A percentile compares a stretch with the other conserved stretches of the same genome.
phyloP scores from a whole-genome alignment of 1,139 yeast genomes.

The Komagataea norvegica region DNA sequence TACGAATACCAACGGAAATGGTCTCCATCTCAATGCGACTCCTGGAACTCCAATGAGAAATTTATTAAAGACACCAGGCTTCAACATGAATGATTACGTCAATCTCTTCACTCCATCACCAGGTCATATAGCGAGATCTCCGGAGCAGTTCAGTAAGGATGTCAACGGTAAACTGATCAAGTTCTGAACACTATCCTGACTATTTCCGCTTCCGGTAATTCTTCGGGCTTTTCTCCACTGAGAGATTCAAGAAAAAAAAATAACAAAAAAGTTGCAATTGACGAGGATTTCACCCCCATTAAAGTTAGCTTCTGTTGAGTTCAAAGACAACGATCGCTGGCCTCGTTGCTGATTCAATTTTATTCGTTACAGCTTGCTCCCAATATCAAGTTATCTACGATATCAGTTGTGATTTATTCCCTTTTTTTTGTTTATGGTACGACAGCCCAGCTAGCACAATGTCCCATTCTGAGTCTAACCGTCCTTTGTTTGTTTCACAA shows the following conservation, averaged over 20 bases:
- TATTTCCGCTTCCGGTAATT: background rate
- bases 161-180: slow-evolving; percentile 25
- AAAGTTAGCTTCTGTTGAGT: too few species aligned
- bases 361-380: too few species aligned
- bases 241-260: background rate
- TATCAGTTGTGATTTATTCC: too few species aligned
- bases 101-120: slow-evolving; percentile 29
- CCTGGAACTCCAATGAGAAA: slow-evolving; percentile 31
- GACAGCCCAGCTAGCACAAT: too few species aligned
- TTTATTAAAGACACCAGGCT: slow-evolving; percentile 56
- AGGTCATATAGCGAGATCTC: slow-evolving; percentile 16
- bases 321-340: too few species aligned
- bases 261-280: too few species aligned
- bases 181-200: slow-evolving; percentile 12
- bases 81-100: slow-evolving; percentile 79
- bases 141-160: slow-evolving; percentile 22
- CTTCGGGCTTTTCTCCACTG: background rate
- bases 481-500: too few species aligned
- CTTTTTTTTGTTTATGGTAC: too few species aligned
- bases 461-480: too few species aligned
- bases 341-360: too few species aligned
- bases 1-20: background rate
- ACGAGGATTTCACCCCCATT: too few species aligned
- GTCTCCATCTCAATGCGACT: slow-evolving; percentile 17
- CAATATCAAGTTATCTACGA: too few species aligned